Evolutionary conservation across 805 yeast species (phyloP).

Genomic region (Schwanniomyces yamadae): DNA sequence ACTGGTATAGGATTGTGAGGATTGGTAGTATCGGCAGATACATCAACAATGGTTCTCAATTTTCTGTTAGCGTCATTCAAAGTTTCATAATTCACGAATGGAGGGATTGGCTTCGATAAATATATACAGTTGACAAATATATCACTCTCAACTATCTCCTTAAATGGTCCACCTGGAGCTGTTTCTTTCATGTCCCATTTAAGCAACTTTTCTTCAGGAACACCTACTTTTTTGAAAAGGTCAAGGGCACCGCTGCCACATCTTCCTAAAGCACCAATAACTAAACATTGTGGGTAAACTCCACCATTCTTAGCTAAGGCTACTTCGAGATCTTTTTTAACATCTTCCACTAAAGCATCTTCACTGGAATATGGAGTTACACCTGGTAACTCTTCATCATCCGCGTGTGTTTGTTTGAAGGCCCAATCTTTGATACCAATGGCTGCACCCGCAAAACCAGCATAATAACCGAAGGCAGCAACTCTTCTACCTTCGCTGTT

Average conservation of each 20-base stretch:
- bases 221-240: conserved; percentile 75
- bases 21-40: conserved; percentile 97
- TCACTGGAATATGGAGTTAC: conserved; percentile 84
- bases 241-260: conserved; percentile 98
- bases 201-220: conserved; percentile 77
- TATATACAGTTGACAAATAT: conserved; percentile 96
- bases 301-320: conserved; percentile 62
- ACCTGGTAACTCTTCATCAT: conserved; percentile 69
- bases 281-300: conserved; percentile 71
- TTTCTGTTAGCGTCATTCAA: conserved; percentile 70
- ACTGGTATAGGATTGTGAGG: conserved; percentile 98
- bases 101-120: conserved; percentile 89
- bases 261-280: conserved; percentile 97
- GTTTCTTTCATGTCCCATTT: conserved; percentile 99
- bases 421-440: conserved; percentile 94
- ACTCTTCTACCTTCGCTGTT: conserved; percentile 97
- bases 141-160: conserved; percentile 84
- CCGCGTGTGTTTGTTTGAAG: conserved; percentile 74
- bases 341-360: conserved; percentile 66
- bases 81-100: conserved; percentile 71
- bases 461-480: conserved; percentile 99
- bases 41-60: conserved; percentile 92
- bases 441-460: conserved; percentile 99
- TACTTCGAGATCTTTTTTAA: conserved; percentile 53
- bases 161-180: conserved; percentile 94